Evolutionary conservation across 176 grass and related monocot species (phyloP), one percentile per base, ranked within the genome.

Genomic region (Chloris gayana): DNA sequence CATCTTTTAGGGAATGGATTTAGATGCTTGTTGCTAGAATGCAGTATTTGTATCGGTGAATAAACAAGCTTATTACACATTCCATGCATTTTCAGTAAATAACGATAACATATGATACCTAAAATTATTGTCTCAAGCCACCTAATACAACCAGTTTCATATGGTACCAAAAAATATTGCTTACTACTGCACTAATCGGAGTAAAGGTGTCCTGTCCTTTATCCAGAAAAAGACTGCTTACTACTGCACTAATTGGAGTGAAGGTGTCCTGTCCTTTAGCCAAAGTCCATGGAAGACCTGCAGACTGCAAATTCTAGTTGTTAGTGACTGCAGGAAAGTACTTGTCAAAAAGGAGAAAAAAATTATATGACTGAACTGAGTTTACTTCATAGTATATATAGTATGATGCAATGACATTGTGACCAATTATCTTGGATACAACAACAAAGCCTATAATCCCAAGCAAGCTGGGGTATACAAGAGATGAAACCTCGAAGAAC

Each of bases 131-230:
- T 33, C 21, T 15, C 1, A 9, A 64, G 33, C 35, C 47, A 22
- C 11, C 33, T 58, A 22, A 9, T 44, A 58, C 65, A 57, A 76
- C 34, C 45, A 49, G 25, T 24, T 51, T 53, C 44, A 44, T 34
- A 65, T 4, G 35, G 54, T 10, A 76, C 34, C 27, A 18, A 21
- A 68, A 84, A 26, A 0, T 24, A 56, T 64, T 64, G 31, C 88
- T 95, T 98, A 98, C 95, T 80, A 98, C 84, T 75, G 85, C 69
- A 78, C 92, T 98, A 82, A 98, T 98, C 39, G 95, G 95, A 74
- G 95, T 95, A 53, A 98, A 98, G 11, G 95, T 98, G 79, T 98
- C 95, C 74, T 93, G 95, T 71, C 88, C 88, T 94, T 98, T 98
- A 63, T 84, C 95, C 81, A 94, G 47, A 69, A 86, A 78, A 76